Base-by-base conservation (phyloP, 1,139 yeast genomes). In the Zygosaccharomyces sapae region DNA sequence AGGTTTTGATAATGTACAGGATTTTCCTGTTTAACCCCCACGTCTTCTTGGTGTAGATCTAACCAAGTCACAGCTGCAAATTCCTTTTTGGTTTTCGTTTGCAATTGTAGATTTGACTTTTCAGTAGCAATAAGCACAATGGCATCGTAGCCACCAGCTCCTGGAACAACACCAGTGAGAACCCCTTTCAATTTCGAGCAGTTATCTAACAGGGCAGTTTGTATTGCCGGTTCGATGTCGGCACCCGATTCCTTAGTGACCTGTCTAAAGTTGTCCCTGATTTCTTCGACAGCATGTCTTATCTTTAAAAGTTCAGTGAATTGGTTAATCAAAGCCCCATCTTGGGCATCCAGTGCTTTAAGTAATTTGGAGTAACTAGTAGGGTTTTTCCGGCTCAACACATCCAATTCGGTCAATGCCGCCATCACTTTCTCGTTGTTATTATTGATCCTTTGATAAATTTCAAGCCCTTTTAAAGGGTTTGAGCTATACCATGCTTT, bases 81-180 rank as follows among this genome's bases (percentile, higher is more conserved):
- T n/a, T 51, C 48, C 8, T 46, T 41, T 13, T 56, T 53, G 0
- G 47, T 53, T 1, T 55, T 51, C 0, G 81, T 74, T 2, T 61
- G 58, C 3, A 53, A 48, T 10, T 67, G 57, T 39, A 86, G 70
- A 2, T 61, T 49, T 3, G 79, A 67, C 1, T 67, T 64, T 25
- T 76, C 81, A 3, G 77, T 69, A 3, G 84, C 83, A 30, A 92
- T 67, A 27, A 90, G 62, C 50, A 95, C 78, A 34, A 92, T 79
- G 0, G 98, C 98, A 70, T 92, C 98, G 63, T 80, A 86, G 0
- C 98, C 98, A 19, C 98, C 98, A 0, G 98, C 98, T 1, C 98
- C 98, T 0, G 98, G 98, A 3, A 92, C 96, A 29, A 92, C 94
- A 8, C 96, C 97, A 0, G 96, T 95, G 19, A 90, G 60, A 36